Percentiles rank a stretch among this genome's conserved stretches.
phyloP scores from a whole-genome alignment of 768 basidiomycete genomes.

The Mycena galopus region DNA sequence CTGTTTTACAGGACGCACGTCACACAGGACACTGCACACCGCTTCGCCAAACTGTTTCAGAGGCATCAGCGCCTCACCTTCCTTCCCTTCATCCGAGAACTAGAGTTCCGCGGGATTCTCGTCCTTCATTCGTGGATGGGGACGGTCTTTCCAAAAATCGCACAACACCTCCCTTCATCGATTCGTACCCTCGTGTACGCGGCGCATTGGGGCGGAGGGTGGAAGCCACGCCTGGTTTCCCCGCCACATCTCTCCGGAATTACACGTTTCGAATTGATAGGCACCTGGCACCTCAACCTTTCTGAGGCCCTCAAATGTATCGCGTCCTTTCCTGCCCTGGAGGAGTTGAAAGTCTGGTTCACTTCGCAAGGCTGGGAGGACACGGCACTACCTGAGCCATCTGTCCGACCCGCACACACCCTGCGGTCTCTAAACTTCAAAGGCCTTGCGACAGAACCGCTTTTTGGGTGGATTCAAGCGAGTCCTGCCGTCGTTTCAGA shows the following conservation, averaged over 20 bases:
- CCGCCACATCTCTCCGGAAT: not conserved
- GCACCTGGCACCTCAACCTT: not conserved
- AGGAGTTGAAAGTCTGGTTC: not conserved
- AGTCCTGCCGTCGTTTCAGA: not conserved
- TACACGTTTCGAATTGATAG: not conserved
- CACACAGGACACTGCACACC: not conserved
- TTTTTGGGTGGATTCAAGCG: not conserved
- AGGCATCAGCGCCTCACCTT: conserved; percentile 9
- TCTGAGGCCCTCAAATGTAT: not conserved
- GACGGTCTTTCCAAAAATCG: not conserved
- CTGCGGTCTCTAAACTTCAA: not conserved
- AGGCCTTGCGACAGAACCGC: not conserved
- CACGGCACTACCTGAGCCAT: not conserved
- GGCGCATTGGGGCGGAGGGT: not conserved
- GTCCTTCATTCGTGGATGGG: conserved; percentile 10
- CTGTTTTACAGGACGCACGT: conserved; percentile 12
- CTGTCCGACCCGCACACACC: not conserved
- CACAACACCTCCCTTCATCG: not conserved
- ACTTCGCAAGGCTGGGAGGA: not conserved
- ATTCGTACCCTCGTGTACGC: not conserved
- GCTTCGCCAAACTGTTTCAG: conserved; percentile 9
- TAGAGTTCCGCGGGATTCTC: not conserved
- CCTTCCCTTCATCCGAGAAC: conserved; percentile 23
- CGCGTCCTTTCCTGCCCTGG: not conserved
- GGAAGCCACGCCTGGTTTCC: not conserved